These are phyloP conservation scores for Trichocladium antarcticum DNA, from an alignment of 495 filamentous ascomycete species.

Conservation along the genomic window DNA sequence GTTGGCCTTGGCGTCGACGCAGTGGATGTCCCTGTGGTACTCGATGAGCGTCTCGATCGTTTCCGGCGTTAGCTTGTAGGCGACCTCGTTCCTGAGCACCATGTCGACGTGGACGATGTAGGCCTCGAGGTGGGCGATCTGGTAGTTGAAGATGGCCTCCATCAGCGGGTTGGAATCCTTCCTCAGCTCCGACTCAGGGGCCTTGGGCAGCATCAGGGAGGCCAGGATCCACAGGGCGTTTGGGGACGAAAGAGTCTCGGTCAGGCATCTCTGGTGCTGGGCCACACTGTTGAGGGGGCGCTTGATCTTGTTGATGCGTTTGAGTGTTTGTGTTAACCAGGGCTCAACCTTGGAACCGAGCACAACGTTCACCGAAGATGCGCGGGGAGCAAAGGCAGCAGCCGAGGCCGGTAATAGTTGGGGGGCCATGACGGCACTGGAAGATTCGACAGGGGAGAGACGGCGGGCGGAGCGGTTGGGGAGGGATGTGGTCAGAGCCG, in stretches of 20 bases:
- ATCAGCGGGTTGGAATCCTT: slow-evolving; percentile 79
- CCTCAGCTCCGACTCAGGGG: slow-evolving; percentile 75
- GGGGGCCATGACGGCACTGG: slow-evolving; percentile 61
- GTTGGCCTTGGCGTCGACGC: slow-evolving; percentile 73
- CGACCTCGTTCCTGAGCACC: slow-evolving; percentile 94
- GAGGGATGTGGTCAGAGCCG: slow-evolving; percentile 37
- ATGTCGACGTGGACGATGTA: slow-evolving; percentile 99
- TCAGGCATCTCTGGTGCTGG: slow-evolving; percentile 93
- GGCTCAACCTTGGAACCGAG: slow-evolving; percentile 89
- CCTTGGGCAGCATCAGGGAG: slow-evolving; percentile 87
- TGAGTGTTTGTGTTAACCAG: slow-evolving; percentile 93
- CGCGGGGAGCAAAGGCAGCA: slow-evolving; percentile 87
- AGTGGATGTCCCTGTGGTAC: slow-evolving; percentile 95
- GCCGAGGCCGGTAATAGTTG: slow-evolving; percentile 90
- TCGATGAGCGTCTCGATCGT: slow-evolving; percentile 91
- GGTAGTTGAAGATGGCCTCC: slow-evolving; percentile 87
- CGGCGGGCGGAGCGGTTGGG: slow-evolving; percentile 41
- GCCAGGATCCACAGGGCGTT: slow-evolving; percentile 94
- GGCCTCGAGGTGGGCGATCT: slow-evolving; percentile 89
- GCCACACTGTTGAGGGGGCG: slow-evolving; percentile 94
- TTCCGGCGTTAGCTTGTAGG: slow-evolving; percentile 95
- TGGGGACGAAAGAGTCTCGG: slow-evolving; percentile 82
- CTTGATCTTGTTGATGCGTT: slow-evolving; percentile 96
- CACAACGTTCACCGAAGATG: slow-evolving; percentile 87
- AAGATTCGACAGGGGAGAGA: slow-evolving; percentile 31